Evolutionary conservation across 2,329 filamentous ascomycete genomes (phyloP).

Genomic region (Pseudocercospora cruenta): DNA sequence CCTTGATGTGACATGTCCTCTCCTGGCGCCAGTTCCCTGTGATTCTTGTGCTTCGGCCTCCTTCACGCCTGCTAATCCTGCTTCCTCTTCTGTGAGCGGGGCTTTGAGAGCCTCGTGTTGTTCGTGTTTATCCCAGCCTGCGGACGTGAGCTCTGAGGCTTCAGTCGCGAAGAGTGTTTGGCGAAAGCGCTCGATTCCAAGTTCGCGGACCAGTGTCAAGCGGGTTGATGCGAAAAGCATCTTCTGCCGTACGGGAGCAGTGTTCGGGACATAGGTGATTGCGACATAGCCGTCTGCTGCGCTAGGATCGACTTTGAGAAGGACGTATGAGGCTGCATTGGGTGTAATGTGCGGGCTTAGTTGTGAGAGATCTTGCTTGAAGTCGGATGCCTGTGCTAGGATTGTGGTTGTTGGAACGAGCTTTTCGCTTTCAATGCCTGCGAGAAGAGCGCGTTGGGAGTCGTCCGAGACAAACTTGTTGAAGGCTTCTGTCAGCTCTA

Average conservation of each 20-base stretch:
- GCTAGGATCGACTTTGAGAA: constrained; percentile 69
- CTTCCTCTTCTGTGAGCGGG: constrained; percentile 79
- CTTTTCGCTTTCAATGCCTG: constrained; percentile 69
- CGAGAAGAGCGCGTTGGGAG: constrained; percentile 70
- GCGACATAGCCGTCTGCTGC: constrained; percentile 59
- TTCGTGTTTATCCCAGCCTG: constrained; percentile 74
- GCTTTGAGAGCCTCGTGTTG: constrained; percentile 64
- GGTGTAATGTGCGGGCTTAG: constrained; percentile 67
- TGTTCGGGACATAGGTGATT: constrained; percentile 77
- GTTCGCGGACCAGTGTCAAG: constrained; percentile 73
- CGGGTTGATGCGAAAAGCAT: constrained; percentile 83
- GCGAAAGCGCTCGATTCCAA: constrained; percentile 77
- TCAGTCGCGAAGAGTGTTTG: constrained; percentile 75
- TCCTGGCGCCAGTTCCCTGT: constrained; percentile 67
- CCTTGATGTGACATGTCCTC: constrained; percentile 50
- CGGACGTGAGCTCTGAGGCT: constrained; percentile 67
- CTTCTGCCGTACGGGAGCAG: constrained; percentile 79
- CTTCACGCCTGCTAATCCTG: constrained; percentile 71
- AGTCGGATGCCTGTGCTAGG: constrained; percentile 55
- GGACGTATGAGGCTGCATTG: constrained; percentile 71
- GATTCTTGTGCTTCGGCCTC: constrained; percentile 74
- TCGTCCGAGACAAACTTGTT: constrained; percentile 66
- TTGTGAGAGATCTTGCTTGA: constrained; percentile 65
- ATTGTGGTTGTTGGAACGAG: constrained; percentile 66
- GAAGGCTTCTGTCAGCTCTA: constrained; percentile 77